These are phyloP conservation scores for Closterium sp. DNA, from an alignment of 139 green algal species.

Conservation along the genomic window DNA sequence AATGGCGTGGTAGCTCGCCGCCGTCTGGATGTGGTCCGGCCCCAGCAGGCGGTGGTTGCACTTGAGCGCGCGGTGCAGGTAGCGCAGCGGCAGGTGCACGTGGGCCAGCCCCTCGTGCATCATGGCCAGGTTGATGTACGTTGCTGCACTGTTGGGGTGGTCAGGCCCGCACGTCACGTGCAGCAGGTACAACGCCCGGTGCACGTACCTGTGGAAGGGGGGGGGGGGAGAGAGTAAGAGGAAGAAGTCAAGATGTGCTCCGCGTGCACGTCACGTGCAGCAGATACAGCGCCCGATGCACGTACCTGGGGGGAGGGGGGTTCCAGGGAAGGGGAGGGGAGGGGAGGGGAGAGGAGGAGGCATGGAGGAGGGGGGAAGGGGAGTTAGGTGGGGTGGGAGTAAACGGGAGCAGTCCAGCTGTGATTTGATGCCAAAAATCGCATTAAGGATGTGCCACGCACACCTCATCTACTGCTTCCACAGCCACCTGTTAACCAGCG, in stretches of 20 bases:
- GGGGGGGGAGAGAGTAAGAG: too few relatives aligned
- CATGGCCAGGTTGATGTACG: slow-evolving; percentile 62
- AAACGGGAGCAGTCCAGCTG: too few relatives aligned
- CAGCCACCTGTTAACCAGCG: slow-evolving; percentile 23
- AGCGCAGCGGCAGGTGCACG: slow-evolving; percentile 50
- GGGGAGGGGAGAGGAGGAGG: neutral
- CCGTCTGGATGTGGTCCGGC: slow-evolving; percentile 56
- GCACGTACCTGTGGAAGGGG: slow-evolving; percentile 40
- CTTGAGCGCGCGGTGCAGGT: slow-evolving; percentile 57
- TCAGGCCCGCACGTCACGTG: slow-evolving; percentile 46
- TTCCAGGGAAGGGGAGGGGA: neutral
- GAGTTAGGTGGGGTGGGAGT: neutral
- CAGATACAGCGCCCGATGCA: slow-evolving; percentile 52
- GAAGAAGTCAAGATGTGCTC: neutral
- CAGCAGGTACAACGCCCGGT: slow-evolving; percentile 53
- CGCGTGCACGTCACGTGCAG: slow-evolving; percentile 48
- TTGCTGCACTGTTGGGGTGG: slow-evolving; percentile 59
- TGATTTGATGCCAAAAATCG: too few relatives aligned
- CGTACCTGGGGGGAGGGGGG: slow-evolving; percentile 44
- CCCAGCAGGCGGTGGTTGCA: slow-evolving; percentile 55
- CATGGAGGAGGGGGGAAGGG: neutral
- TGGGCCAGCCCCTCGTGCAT: slow-evolving; percentile 57
- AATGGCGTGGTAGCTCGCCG: slow-evolving; percentile 56
- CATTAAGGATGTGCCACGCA: too few relatives aligned
- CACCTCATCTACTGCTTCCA: too few relatives aligned